These are phyloP conservation scores for Pyropia haitanensis DNA, from an alignment of 23 red algal genomes.

Conservation along the genomic window DNA sequence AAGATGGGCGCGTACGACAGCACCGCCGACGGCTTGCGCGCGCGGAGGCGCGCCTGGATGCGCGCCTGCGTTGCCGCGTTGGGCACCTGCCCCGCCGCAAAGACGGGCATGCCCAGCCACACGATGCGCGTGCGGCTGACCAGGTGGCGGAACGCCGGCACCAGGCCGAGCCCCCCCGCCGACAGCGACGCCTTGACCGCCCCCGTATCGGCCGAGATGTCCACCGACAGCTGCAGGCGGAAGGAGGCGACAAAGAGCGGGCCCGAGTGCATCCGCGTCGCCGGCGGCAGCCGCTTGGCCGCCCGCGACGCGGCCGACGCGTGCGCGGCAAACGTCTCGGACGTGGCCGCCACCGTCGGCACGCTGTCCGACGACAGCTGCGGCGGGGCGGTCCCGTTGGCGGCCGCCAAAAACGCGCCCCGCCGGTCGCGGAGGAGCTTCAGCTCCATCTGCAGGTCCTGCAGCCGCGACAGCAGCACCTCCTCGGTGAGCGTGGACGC, in stretches of 20 bases:
- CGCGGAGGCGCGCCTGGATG: conserved; percentile 31
- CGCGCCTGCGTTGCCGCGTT: conserved; percentile 16
- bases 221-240: conserved; percentile 45
- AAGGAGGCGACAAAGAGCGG: conserved; percentile 45
- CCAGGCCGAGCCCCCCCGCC: conserved; percentile 33
- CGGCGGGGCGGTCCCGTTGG: conserved; percentile 10
- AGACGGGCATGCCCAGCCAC: conserved; percentile 52
- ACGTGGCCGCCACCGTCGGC: neutral
- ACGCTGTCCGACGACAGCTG: conserved; percentile 4
- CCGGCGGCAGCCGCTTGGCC: conserved; percentile 1
- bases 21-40: conserved; percentile 4
- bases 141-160: conserved; percentile 57
- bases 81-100: conserved; percentile 26
- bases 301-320: neutral
- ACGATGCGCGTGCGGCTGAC: conserved; percentile 34
- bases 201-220: conserved; percentile 25
- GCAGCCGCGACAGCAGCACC: conserved; percentile 45
- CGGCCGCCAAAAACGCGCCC: conserved; percentile 6
- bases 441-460: conserved; percentile 60
- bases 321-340: neutral
- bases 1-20: conserved; percentile 72
- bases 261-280: conserved; percentile 12
- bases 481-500: conserved; percentile 59
- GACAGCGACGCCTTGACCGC: conserved; percentile 45
- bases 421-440: conserved; percentile 58